Conservation (phyloP, 2,329 filamentous ascomycete species). For the Samsoniella hepiali region DNA sequence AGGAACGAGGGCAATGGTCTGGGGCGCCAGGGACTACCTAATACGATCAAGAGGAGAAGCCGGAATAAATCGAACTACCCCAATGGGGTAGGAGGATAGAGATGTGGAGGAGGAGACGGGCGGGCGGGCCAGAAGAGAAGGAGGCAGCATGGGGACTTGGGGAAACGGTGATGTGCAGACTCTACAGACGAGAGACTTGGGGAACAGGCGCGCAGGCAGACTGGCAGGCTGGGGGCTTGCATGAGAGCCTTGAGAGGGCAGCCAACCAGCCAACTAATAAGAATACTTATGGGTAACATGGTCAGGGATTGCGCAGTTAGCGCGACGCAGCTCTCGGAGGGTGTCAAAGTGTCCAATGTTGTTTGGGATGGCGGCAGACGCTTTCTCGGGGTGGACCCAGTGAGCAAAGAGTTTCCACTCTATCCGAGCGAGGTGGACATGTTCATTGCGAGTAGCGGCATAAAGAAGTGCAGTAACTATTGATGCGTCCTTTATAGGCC, state of each 20-base stretch:
- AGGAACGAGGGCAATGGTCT: neutral
- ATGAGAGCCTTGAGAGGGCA: neutral
- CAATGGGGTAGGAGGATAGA: conserved; percentile 14
- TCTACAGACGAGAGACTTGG: neutral
- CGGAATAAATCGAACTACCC: conserved; percentile 3
- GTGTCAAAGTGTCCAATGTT: neutral
- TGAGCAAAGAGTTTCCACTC: conserved; percentile 2
- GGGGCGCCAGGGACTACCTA: neutral
- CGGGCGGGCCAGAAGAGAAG: neutral
- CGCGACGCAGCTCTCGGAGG: neutral
- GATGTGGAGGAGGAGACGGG: conserved; percentile 12
- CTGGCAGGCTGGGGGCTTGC: neutral
- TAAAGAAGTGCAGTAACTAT: too few relatives aligned
- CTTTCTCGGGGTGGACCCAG: neutral
- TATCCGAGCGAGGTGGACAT: neutral
- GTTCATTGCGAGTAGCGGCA: neutral
- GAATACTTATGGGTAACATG: neutral
- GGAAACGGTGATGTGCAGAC: neutral
- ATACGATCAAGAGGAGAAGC: neutral
- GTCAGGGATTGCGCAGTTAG: neutral
- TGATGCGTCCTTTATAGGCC: neutral
- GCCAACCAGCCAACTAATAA: neutral
- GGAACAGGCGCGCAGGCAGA: neutral
- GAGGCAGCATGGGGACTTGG: neutral
- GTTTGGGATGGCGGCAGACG: neutral